Evolutionary conservation across 805 yeast genomes (phyloP), one percentile per base, ranked within the genome.

Genomic region (Metschnikowia kunwiensis): DNA sequence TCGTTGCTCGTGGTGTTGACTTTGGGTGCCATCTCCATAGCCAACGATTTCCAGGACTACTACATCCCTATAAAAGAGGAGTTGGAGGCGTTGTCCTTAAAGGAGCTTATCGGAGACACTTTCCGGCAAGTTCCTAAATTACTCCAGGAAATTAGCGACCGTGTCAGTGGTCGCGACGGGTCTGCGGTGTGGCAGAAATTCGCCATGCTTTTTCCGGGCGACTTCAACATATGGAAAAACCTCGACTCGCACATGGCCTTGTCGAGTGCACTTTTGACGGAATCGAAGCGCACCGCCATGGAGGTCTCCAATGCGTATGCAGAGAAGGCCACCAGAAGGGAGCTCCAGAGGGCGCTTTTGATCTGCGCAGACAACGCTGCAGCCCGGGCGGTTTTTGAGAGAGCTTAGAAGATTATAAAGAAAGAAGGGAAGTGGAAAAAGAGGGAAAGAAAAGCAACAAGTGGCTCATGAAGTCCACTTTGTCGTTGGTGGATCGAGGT

Each of bases 1-100:
- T 77, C 88, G 2, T 60, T 86, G 30, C 52, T 77, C 16, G 77
- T 85, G 2, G 80, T 86, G 0, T 59, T 89, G 40, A 75, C 87
- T 1, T 65, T 91, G 27, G 96, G 95, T 4, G 88, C 94, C 0
- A 78, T 91, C 15, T 70, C 86, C 0, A 69, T 93, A 2, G 65
- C 80, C 7, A 84, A 86, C 33, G 68, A 78, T 30, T 62, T 74
- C 38, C 63, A 66, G 5, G 81, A 75, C 11, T 80, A 79, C 40
- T 67, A 83, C 34, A 78, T 74, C 1, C 79, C 93, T 0, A 69
- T 82, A 12, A 72, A 72, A 34, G 81, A 79, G 13, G 96, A 89
- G 57, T 60, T 93, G 29, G 65, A 63, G 24, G 60, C 67, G 0
- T 53, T 84, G 21, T 54, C 78, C 1, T 51, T 82, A 21, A 44